A percentile compares a stretch with the other conserved stretches of the same genome.
phyloP scores from a whole-genome alignment of 1,284 basidiomycete genomes.

The Pterulicium gracile region DNA sequence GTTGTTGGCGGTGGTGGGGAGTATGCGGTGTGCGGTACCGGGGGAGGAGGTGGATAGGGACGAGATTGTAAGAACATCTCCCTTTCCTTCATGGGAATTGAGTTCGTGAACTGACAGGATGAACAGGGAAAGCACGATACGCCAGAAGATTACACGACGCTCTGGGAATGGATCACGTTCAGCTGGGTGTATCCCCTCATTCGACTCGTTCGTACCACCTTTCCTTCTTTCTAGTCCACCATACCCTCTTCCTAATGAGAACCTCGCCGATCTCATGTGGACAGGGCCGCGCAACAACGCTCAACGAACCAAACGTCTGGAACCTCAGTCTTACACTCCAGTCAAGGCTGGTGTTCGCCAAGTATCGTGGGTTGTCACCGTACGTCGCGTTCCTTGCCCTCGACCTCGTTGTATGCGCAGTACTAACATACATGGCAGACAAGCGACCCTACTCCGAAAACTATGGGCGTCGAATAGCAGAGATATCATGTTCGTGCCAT shows the following conservation, averaged over 20 bases:
- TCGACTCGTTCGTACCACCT: conserved; percentile 21
- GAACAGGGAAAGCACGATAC: conserved; percentile 43
- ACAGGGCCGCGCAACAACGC: conserved; percentile 46
- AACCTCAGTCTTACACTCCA: conserved; percentile 57
- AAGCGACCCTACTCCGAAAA: conserved; percentile 46
- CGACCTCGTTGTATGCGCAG: not conserved
- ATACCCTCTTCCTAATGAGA: too few relatives aligned
- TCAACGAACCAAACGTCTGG: conserved; percentile 68
- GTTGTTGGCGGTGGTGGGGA: conserved; percentile 33
- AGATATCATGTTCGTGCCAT: conserved; percentile 44
- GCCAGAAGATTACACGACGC: conserved; percentile 68
- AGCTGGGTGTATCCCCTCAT: conserved; percentile 69
- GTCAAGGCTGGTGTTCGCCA: conserved; percentile 53
- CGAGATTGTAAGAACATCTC: conserved; percentile 35
- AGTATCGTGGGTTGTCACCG: conserved; percentile 39
- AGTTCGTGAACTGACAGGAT: too few relatives aligned
- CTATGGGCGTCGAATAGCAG: conserved; percentile 61
- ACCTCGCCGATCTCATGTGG: too few relatives aligned
- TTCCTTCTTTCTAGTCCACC: too few relatives aligned
- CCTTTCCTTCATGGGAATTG: too few relatives aligned
- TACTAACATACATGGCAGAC: conserved; percentile 16
- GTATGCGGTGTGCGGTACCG: conserved; percentile 50
- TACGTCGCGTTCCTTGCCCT: conserved; percentile 13
- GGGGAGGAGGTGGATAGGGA: conserved; percentile 32
- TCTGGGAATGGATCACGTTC: conserved; percentile 76